Conservation (phyloP, 306 rosid genomes). For the Ceratonia siliqua region DNA sequence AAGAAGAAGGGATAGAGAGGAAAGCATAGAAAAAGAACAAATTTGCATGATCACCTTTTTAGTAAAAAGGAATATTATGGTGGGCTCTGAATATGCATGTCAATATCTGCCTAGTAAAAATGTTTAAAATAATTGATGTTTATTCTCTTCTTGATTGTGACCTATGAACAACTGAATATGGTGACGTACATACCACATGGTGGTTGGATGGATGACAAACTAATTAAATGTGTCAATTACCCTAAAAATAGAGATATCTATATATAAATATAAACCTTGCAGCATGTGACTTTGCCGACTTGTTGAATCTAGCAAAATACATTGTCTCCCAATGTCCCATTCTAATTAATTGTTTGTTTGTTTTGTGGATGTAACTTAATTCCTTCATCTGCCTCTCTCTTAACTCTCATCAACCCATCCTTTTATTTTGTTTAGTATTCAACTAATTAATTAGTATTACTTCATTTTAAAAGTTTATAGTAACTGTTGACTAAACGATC, state of each 20-base stretch:
- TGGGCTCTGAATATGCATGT: not conserved
- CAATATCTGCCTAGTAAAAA: not conserved
- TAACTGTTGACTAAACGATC: too few species aligned
- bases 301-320: not conserved
- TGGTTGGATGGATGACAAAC: constrained; percentile 15
- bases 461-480: too few species aligned
- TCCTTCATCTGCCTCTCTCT: not conserved
- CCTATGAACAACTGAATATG: constrained; percentile 7
- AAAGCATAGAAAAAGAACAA: not conserved
- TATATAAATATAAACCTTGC: not conserved
- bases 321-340: constrained; percentile 1
- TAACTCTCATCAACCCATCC: too few species aligned
- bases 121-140: not conserved
- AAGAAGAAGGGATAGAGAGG: not conserved
- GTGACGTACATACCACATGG: constrained; percentile 19
- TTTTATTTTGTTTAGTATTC: too few species aligned
- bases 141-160: constrained; percentile 9
- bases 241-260: not conserved
- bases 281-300: constrained; percentile 26
- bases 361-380: not conserved
- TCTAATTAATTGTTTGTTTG: not conserved
- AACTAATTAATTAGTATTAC: too few species aligned
- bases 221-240: constrained; percentile 5
- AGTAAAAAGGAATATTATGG: not conserved
- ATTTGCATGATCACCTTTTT: not conserved